phyloP scores from a whole-genome alignment of 2,329 filamentous ascomycete species.

The Neodidymelliopsis sp. region DNA sequence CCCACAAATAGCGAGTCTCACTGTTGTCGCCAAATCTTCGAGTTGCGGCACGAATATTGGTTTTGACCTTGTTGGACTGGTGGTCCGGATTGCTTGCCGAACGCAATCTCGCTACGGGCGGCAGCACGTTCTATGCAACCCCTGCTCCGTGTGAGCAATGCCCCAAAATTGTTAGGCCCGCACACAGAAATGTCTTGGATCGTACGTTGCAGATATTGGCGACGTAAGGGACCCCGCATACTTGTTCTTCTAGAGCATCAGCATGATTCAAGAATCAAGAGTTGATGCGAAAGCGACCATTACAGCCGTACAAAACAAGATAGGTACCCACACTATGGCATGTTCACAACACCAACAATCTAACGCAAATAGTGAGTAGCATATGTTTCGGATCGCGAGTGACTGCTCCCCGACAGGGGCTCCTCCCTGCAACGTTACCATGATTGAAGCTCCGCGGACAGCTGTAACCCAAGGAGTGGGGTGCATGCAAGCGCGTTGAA shows the following conservation, averaged over 20 bases:
- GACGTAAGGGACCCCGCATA: slow-evolving; percentile 8
- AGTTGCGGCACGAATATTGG: slow-evolving; percentile 13
- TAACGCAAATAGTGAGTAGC: background rate
- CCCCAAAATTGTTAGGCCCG: background rate
- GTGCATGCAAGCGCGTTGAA: slow-evolving; percentile 13
- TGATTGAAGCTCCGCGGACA: slow-evolving; percentile 6
- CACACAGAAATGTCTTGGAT: slow-evolving; percentile 1
- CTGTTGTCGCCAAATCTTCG: slow-evolving; percentile 9
- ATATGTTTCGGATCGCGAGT: slow-evolving; percentile 2
- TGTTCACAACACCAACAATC: background rate
- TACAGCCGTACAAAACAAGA: slow-evolving; percentile 2
- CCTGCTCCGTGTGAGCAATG: slow-evolving; percentile 3
- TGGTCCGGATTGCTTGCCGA: slow-evolving; percentile 6
- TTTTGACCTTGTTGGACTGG: slow-evolving; percentile 3
- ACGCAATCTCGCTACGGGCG: slow-evolving; percentile 17
- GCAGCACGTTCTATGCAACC: slow-evolving; percentile 8
- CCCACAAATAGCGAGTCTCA: background rate
- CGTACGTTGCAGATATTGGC: slow-evolving; percentile 10
- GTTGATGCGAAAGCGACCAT: background rate
- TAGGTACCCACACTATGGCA: background rate
- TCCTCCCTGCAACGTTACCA: background rate
- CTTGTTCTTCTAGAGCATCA: background rate
- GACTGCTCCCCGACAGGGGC: background rate
- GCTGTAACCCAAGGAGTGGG: slow-evolving; percentile 7
- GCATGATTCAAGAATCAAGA: slow-evolving; percentile 6